Conservation (phyloP, 306 rosid genomes). For the Citrullus colocynthis region DNA sequence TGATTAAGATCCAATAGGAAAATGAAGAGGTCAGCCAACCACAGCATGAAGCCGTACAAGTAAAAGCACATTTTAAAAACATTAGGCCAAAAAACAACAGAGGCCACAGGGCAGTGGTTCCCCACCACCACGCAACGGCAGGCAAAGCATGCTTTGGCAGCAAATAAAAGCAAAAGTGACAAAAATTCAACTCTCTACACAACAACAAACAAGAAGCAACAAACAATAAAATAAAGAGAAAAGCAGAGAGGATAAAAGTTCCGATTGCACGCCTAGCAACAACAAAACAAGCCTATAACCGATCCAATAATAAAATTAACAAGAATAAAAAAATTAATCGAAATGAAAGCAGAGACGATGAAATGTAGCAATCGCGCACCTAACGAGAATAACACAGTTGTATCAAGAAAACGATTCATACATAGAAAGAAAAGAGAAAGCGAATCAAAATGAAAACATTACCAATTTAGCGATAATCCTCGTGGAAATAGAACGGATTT, state of each 20-base stretch:
- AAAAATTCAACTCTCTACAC: not conserved
- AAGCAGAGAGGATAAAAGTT: conserved; percentile 1
- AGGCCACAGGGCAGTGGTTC: not conserved
- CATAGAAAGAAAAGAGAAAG: not conserved
- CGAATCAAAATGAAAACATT: not conserved
- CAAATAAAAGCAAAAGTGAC: conserved; percentile 2
- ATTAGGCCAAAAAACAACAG: not conserved
- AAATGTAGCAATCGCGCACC: not conserved
- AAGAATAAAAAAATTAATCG: not conserved
- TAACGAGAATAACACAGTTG: not conserved
- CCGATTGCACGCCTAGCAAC: conserved; percentile 3
- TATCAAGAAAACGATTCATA: not conserved
- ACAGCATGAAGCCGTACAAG: not conserved
- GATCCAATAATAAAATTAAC: not conserved
- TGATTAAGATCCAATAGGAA: not conserved
- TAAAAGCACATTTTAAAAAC: not conserved
- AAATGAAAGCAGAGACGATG: not conserved
- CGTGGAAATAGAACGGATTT: not conserved
- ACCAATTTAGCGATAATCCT: not conserved
- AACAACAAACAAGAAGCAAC: not conserved
- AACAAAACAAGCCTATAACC: not conserved
- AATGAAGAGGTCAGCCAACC: not conserved
- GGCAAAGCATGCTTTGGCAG: not conserved
- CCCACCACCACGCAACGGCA: conserved; percentile 1
- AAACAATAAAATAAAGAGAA: not conserved